phyloP scores from a whole-genome alignment of 257 asterid species.

The Solanum neorickii region DNA sequence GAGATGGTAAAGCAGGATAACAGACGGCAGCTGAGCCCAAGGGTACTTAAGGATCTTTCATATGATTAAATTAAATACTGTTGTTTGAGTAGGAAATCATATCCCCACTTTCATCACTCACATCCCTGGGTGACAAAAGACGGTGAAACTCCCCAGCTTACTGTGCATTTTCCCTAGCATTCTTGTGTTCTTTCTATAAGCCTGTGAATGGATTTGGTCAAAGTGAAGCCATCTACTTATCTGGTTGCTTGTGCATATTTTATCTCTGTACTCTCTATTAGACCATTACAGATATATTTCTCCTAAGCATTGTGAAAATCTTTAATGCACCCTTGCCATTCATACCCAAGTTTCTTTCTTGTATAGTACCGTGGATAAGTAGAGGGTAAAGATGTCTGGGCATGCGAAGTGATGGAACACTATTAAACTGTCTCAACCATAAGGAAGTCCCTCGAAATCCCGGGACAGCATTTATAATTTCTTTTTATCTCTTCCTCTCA shows the following conservation, averaged over 20 bases:
- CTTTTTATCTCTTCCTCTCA: neutral
- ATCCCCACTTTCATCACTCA: neutral
- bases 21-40: constrained; percentile 83
- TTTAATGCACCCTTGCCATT: neutral
- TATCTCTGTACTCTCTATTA: neutral
- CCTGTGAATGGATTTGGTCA: neutral
- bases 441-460: neutral
- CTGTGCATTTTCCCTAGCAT: neutral
- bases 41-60: constrained; percentile 31
- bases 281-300: neutral
- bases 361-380: neutral
- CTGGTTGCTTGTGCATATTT: neutral
- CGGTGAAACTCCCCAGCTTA: neutral
- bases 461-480: neutral
- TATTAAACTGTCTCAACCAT: neutral
- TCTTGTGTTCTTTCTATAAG: neutral
- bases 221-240: neutral
- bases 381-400: neutral
- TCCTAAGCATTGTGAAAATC: neutral
- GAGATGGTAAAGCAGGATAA: constrained; percentile 99
- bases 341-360: neutral
- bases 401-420: neutral
- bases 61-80: neutral
- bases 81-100: neutral
- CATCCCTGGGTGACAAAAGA: neutral